Base-by-base conservation (phyloP, 352 stramenopile genomes). In the Lagenidium sp. region DNA sequence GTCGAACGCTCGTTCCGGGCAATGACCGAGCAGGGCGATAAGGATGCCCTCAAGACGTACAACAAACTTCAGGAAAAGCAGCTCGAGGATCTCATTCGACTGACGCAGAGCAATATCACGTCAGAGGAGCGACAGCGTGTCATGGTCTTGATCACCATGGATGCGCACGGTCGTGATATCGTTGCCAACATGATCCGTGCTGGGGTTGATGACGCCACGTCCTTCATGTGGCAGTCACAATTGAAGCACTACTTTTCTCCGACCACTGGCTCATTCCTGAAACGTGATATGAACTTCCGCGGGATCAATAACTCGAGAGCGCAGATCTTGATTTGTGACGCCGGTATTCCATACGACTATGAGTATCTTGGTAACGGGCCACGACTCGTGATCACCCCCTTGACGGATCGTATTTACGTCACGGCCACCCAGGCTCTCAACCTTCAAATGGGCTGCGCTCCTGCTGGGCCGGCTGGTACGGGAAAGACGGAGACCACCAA, bases 361-460 rank as follows among this genome's bases (percentile, higher is more conserved):
- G 94, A 98, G 51, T 98, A 98, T 60, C 66, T 98, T 0, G 94
- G 94, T 22, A 98, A 98, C 52, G 89, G 93, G 0, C 82, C 88
- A 15, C 75, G 93, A 2, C 70, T 98, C 13, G 93, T 98, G 38
- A 97, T 97, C 51, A 98, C 94, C 16, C 90, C 93, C 10, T 58
- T 98, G 12, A 98, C 93, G 16, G 94, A 98, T 83, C 86, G 94
- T 42, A 97, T 98, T 42, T 98, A 98, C 63, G 88, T 98, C 38
- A 97, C 91, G 13, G 91, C 92, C 10, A 97, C 93, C 10, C 93
- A 97, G 43, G 90, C 94, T 11, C 64, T 98, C 0, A 97, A 97
- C 44, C 58, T 98, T 4, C 87, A 96, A 50, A 81, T 92, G 78
- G 81, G 77, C 3, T 90, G 74, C 48, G 78, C 79, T 23, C 74